Evolutionary conservation across 2,329 filamentous ascomycete genomes (phyloP).

Genomic region (Neofusicoccum parvum): DNA sequence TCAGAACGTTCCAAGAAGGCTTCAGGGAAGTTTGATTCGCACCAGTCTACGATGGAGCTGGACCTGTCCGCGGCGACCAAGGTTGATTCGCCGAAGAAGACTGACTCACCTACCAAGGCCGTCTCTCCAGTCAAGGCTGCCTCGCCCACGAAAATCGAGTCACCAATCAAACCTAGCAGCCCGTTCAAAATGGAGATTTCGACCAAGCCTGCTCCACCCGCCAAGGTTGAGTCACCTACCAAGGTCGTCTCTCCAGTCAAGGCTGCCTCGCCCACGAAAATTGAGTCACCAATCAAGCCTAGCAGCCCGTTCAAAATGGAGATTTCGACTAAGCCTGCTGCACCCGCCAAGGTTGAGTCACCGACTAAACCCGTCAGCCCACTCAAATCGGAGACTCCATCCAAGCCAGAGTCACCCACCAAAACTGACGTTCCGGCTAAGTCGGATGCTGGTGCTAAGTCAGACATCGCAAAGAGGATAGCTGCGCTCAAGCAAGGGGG

Average conservation of each 20-base stretch:
- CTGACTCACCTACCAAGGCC: not conserved
- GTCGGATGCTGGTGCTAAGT: conserved; percentile 4
- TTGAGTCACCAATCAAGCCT: not conserved
- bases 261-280: conserved; percentile 13
- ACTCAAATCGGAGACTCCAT: conserved; percentile 26
- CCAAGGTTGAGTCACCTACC: not conserved
- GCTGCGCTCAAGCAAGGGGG: conserved; percentile 12
- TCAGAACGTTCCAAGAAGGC: conserved; percentile 5
- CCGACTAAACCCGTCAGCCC: not conserved
- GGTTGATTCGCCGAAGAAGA: not conserved
- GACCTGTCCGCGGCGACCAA: not conserved
- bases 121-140: conserved; percentile 25
- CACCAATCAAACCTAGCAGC: not conserved
- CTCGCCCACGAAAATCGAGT: not conserved
- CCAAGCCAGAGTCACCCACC: conserved; percentile 28
- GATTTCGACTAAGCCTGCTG: not conserved
- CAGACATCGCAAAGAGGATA: conserved; percentile 15
- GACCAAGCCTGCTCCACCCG: not conserved
- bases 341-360: not conserved
- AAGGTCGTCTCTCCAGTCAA: conserved; percentile 23
- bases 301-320: conserved; percentile 23
- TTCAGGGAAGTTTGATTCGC: conserved; percentile 11
- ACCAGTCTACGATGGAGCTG: conserved; percentile 1
- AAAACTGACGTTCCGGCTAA: not conserved
- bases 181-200: conserved; percentile 23